Base-by-base conservation (phyloP, 768 basidiomycete species). In the Xerocomellus intermedius region DNA sequence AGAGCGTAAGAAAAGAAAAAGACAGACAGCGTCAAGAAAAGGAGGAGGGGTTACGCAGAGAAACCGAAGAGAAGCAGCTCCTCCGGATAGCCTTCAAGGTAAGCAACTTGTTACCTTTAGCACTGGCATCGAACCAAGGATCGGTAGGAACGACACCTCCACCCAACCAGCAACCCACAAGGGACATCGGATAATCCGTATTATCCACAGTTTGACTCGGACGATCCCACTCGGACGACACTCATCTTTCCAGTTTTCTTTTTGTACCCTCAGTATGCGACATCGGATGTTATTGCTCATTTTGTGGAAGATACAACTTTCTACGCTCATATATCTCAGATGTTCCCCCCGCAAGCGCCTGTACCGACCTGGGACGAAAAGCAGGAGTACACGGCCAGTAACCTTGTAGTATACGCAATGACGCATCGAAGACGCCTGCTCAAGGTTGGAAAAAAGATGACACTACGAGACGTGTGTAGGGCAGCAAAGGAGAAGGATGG, bases 361-460 rank as follows among this genome's bases (percentile, higher is more conserved):
- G 73, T 79, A 19, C 89, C 91, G 1, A 74, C 80, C 8, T 97
- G 94, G 94, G 95, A 98, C 65, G 64, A 63, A 48, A 80, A 77
- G 36, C 75, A 77, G 5, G 83, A 92, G 70, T 98, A 95, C 62
- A 67, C 73, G 2, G 75, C 77, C 19, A 80, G 75, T 2, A 79
- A 82, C 49, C 74, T 98, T 16, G 82, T 85, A 2, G 77, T 97
- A 6, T 98, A 97, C 72, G 91, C 90, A 33, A 86, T 86, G 65
- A 98, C 95, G 12, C 74, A 75, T 56, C 72, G 80, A 54, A 87
- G 82, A 64, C 80, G 92, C 37, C 71, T 98, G 43, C 75, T 99
- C 55, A 99, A 95, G 73, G 83, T 96, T 5, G 96, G 95, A 14
- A 91, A 87, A 74, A 93, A 89, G 69, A 87, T 96, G 84, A 88